phyloP scores from a whole-genome alignment of 2,329 filamentous ascomycete genomes.

The Claviceps lovelessii region DNA sequence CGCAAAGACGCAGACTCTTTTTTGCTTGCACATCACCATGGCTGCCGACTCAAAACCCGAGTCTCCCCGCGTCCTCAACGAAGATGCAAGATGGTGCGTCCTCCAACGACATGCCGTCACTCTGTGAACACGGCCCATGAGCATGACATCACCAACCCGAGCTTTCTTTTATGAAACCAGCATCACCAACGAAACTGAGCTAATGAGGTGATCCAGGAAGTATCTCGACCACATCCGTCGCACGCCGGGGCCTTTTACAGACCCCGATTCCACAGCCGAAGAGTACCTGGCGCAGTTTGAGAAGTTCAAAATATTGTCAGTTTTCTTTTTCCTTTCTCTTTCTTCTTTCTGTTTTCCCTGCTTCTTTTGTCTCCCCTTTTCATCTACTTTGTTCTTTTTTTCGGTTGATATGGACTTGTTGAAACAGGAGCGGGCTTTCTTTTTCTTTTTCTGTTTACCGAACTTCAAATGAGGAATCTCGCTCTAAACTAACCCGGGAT shows the following conservation, averaged over 20 bases:
- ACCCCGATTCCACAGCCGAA: slow-evolving; percentile 41
- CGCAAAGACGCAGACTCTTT: neutral
- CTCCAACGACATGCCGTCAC: neutral
- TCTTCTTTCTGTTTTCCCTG: neutral
- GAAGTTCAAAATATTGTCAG: slow-evolving; percentile 61
- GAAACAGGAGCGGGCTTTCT: too few relatives aligned
- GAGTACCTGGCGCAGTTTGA: slow-evolving; percentile 45
- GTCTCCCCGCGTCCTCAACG: slow-evolving; percentile 7
- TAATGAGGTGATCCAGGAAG: slow-evolving; percentile 39
- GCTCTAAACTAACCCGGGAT: neutral
- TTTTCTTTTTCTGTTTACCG: too few relatives aligned
- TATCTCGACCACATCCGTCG: slow-evolving; percentile 71
- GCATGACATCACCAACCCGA: neutral
- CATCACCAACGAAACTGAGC: neutral
- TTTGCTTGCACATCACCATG: slow-evolving; percentile 10
- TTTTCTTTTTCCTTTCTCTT: slow-evolving; percentile 3
- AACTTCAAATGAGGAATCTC: too few relatives aligned
- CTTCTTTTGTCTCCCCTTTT: neutral
- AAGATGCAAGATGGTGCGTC: slow-evolving; percentile 22
- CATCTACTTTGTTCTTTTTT: neutral
- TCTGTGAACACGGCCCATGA: neutral
- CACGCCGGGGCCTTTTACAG: slow-evolving; percentile 67
- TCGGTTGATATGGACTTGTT: too few relatives aligned
- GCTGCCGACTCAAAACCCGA: slow-evolving; percentile 10
- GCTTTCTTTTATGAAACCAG: neutral